Evolutionary conservation across 139 green algal genomes (phyloP), one percentile per base, ranked within the genome.

Genomic region (Trebouxia sp.): DNA sequence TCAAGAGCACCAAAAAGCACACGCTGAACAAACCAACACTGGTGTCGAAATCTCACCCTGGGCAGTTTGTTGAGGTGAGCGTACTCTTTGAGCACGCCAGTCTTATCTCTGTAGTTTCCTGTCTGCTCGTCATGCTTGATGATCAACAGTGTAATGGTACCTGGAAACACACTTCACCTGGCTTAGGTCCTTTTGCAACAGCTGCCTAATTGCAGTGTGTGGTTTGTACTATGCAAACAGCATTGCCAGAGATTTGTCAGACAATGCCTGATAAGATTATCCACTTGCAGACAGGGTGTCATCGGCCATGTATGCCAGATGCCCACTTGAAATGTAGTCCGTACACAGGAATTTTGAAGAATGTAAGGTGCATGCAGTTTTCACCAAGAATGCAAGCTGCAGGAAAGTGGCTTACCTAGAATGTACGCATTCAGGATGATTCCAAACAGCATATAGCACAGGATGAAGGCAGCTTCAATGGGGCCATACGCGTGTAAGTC

Each of bases 91-190:
- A 91, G 67, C 66, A 88, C 83, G 66, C 53, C 76, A 35, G 53
- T 82, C 76, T 84, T 66, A 74, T 89, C 69, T 17, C 78, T 41
- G 82, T 90, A 92, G n/a, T 79, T 74, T 3, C 87, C 87, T 9
- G 87, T 87, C 22, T 87, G 85, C 79, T 92, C 85, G 65, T 92
- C 89, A 17, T 79, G 50, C 66, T 87, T 87, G 32, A 92, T 83
- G 14, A 92, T 85, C 38, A 92, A 75, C 80, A 92, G 67, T 11
- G 88, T 90, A 43, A 90, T 87, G 24, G 84, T 88, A 38, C 88
- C 88, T 48, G 37, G 24, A 39, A 30, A 38, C 37, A 38, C 41
- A 69, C n/a, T 75, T 50, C 7, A 35, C 50, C 22, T 45, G 28
- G 11, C 55, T 20, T 50, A 5, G 4, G 17, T 17, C n/a, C 30